Conservation (phyloP, 1,284 basidiomycete species). For the Moniliophthora roreri region DNA sequence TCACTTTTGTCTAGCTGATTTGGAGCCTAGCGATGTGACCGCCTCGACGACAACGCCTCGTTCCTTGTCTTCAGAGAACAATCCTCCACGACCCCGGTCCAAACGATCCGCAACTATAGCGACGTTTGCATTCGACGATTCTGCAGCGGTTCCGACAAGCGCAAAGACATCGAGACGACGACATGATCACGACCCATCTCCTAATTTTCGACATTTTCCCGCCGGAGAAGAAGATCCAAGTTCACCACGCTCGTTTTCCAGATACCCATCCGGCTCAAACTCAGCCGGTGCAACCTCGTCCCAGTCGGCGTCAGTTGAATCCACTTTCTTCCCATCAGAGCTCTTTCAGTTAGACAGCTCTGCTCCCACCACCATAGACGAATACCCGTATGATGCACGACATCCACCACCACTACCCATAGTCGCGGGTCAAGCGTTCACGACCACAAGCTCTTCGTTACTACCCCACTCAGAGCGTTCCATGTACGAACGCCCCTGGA, state of each 20-base stretch:
- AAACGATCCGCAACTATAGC: constrained; percentile 5
- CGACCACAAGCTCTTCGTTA: constrained; percentile 11
- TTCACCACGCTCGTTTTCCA: constrained; percentile 25
- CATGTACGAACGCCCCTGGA: constrained; percentile 26
- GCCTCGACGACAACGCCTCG: constrained; percentile 6
- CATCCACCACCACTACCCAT: constrained; percentile 16
- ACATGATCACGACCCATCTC: constrained; percentile 15
- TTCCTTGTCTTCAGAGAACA: background rate
- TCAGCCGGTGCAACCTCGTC: background rate
- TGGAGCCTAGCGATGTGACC: constrained; percentile 6
- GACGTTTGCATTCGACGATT: background rate
- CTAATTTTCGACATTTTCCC: constrained; percentile 33
- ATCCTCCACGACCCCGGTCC: background rate
- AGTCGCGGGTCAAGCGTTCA: constrained; percentile 16
- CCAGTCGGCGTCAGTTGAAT: background rate
- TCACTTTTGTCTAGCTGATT: constrained; percentile 2
- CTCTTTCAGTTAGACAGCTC: background rate
- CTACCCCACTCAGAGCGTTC: constrained; percentile 13
- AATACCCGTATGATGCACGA: constrained; percentile 13
- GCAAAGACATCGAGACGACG: constrained; percentile 1
- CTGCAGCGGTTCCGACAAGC: background rate
- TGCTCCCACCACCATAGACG: background rate
- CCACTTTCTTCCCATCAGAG: background rate
- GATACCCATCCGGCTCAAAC: constrained; percentile 5
- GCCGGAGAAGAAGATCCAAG: constrained; percentile 22